Evolutionary conservation across 768 basidiomycete species (phyloP), one percentile per base, ranked within the genome.

Genomic region (Chalciporus piperatus): DNA sequence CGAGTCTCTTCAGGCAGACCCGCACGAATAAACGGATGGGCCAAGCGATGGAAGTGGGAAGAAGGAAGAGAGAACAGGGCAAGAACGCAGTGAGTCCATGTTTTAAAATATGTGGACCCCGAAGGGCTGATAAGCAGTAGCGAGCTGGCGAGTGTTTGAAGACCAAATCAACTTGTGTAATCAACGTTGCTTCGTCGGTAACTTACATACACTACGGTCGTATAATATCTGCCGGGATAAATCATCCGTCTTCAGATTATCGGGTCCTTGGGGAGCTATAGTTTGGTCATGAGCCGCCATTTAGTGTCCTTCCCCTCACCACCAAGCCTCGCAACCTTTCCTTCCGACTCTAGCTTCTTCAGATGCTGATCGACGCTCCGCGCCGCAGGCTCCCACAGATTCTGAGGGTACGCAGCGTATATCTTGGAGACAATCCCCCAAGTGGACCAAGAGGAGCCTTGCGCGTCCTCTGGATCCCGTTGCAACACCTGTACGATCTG

Each of bases 331-430:
- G 64, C 69, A 5, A 89, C 86, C 40, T 72, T 68, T 1, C 80
- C 81, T 42, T 95, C 92, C 1, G 62, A 69, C 59, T 81, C 74
- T 47, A 94, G 69, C 68, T 96, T 96, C 50, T 70, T 68, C 59
- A 95, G 69, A 65, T 95, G 93, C 51, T 89, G 66, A 42, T 80
- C 70, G 2, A 92, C 76, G 17, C 84, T 78, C 44, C 74, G 72
- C n/a, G 85, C 78, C 6, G 93, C 93, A 14, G 88, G 78, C 14
- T 78, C 74, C 82, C 86, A 87, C 41, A 94, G 61, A 1, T 77
- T 75, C 60, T 79, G 76, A 0, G 92, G 90, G 59, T 90, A 90
- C 3, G 74, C 69, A 20, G 81, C 80, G 59, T 96, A 96, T 45
- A 94, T 77, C 12, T 61, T 73, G 55, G 74, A 72, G 10, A 89